Conservation (phyloP, 2,329 filamentous ascomycete genomes). For the Diaporthe sp. region DNA sequence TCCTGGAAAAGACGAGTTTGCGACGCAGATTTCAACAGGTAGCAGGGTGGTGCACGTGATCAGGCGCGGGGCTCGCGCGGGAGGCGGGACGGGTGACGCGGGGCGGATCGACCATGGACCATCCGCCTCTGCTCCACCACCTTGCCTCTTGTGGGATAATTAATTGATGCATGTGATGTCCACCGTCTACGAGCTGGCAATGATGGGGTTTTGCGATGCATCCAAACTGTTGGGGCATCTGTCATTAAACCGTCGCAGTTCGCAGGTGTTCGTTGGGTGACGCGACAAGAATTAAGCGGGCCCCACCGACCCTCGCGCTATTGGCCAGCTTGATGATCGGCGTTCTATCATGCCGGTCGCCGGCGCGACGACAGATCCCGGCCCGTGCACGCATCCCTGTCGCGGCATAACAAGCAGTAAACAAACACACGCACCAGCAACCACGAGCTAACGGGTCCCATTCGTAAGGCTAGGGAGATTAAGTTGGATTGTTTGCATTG, state of each 20-base stretch:
- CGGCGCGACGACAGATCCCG: conserved; percentile 26
- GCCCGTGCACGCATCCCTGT: conserved; percentile 32
- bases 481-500: conserved; percentile 23
- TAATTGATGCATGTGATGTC: not conserved
- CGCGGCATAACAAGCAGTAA: conserved; percentile 17
- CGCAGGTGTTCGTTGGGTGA: conserved; percentile 25
- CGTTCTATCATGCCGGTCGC: conserved; percentile 28
- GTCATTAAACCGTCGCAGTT: not conserved
- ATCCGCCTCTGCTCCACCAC: not conserved
- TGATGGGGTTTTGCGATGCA: not conserved
- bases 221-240: not conserved
- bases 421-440: conserved; percentile 21
- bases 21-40: conserved; percentile 15
- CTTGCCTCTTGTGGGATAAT: accelerated
- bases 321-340: conserved; percentile 14
- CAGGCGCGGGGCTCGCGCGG: conserved; percentile 26
- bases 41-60: conserved; percentile 22
- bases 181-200: not conserved
- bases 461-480: conserved; percentile 22
- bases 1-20: conserved; percentile 4
- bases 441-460: not conserved
- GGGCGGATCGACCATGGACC: not conserved
- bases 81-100: not conserved
- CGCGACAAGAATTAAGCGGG: conserved; percentile 27
- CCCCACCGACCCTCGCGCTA: conserved; percentile 1